Percentiles rank a stretch among this genome's conserved stretches.
Evolutionary conservation across 805 yeast species (phyloP).

Genomic region (Yamadazyma tumulicola): DNA sequence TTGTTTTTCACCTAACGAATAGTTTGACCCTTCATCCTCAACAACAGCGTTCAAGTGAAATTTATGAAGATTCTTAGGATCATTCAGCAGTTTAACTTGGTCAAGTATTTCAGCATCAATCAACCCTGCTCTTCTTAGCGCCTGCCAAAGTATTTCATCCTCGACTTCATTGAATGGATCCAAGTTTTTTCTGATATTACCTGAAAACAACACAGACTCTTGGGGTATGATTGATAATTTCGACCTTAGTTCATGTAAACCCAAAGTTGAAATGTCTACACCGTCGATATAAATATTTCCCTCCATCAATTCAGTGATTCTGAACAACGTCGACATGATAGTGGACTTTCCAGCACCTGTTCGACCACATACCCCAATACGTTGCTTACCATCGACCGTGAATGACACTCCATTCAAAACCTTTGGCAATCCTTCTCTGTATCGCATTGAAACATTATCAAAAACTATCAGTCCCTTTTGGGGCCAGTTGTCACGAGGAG

Average conservation of each 20-base stretch:
- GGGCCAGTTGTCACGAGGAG: slow-evolving; percentile 51
- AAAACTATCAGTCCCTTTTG: slow-evolving; percentile 44
- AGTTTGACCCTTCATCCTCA: slow-evolving; percentile 67
- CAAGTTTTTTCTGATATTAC: slow-evolving; percentile 53
- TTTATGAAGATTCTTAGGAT: slow-evolving; percentile 17
- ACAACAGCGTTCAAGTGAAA: slow-evolving; percentile 44
- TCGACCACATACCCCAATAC: slow-evolving; percentile 83
- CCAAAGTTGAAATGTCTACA: slow-evolving; percentile 48
- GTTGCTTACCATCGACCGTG: slow-evolving; percentile 53
- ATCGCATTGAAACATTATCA: slow-evolving; percentile 48
- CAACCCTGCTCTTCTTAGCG: slow-evolving; percentile 50
- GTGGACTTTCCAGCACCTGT: slow-evolving; percentile 85
- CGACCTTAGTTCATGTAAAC: slow-evolving; percentile 52
- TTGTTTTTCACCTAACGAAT: slow-evolving; percentile 76
- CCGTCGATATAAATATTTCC: slow-evolving; percentile 57
- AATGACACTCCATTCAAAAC: slow-evolving; percentile 48
- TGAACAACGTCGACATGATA: slow-evolving; percentile 60
- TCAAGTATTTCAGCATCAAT: not conserved
- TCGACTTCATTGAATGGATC: slow-evolving; percentile 54
- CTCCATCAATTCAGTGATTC: slow-evolving; percentile 47
- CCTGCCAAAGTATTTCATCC: slow-evolving; percentile 55
- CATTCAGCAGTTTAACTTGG: not conserved
- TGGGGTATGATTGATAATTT: slow-evolving; percentile 66
- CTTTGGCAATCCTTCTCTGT: slow-evolving; percentile 58
- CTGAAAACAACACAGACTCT: slow-evolving; percentile 63